A percentile compares a stretch with the other conserved stretches of the same genome.
These are phyloP conservation scores for Cercospora canescens DNA, from an alignment of 2,329 filamentous ascomycete genomes.

Conservation along the genomic window DNA sequence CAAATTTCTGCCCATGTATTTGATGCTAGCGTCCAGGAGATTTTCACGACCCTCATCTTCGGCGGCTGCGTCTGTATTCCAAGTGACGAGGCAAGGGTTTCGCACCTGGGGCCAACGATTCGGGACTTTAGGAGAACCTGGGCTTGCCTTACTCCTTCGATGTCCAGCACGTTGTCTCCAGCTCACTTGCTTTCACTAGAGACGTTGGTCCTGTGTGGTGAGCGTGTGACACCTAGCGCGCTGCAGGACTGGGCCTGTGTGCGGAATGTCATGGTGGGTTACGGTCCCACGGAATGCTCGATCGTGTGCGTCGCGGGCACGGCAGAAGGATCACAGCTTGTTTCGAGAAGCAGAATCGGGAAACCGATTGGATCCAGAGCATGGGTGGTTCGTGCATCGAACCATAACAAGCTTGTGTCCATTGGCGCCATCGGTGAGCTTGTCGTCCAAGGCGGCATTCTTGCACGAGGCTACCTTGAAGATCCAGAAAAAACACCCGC, in stretches of 20 bases:
- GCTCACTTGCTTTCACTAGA: not conserved
- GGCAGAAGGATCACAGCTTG: not conserved
- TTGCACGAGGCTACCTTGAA: slow-evolving; percentile 47
- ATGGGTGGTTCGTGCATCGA: slow-evolving; percentile 16
- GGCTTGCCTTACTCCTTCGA: not conserved
- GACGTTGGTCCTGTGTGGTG: not conserved
- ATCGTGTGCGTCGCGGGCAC: not conserved
- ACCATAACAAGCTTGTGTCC: slow-evolving; percentile 13
- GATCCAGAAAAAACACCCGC: slow-evolving; percentile 26
- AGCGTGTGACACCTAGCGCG: not conserved
- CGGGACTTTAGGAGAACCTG: not conserved
- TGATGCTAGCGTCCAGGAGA: slow-evolving; percentile 37
- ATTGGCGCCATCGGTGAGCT: slow-evolving; percentile 40
- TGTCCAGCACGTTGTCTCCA: not conserved
- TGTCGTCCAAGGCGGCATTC: slow-evolving; percentile 45
- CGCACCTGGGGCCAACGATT: not conserved
- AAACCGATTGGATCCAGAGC: not conserved
- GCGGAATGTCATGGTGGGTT: not conserved
- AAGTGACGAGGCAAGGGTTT: not conserved
- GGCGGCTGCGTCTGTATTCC: slow-evolving; percentile 1
- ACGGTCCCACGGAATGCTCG: not conserved
- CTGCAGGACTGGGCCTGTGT: not conserved
- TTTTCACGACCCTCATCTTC: slow-evolving; percentile 30
- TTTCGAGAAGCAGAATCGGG: not conserved
- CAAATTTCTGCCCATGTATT: slow-evolving; percentile 2